These are phyloP conservation scores for Coccomyxa sp. DNA, from an alignment of 139 green algal genomes.

Conservation along the genomic window DNA sequence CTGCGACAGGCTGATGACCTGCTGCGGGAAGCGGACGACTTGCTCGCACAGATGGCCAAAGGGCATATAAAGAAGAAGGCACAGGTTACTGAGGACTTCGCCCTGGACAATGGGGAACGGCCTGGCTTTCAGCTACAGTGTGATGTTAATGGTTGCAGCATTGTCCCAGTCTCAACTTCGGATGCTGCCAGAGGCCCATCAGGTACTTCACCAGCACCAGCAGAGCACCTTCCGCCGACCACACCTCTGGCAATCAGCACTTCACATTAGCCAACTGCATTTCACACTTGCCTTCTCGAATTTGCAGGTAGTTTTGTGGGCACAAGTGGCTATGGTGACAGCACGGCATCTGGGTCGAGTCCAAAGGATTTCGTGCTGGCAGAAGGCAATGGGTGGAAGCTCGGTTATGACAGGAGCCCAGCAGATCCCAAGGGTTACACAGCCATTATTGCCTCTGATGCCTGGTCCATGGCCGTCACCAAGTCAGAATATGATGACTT, in stretches of 20 bases:
- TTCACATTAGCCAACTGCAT: too few species aligned
- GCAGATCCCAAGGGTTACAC: conserved; percentile 8
- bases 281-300: background rate
- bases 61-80: background rate
- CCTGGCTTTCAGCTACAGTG: conserved; percentile 14
- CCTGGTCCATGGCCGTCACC: conserved; percentile 21
- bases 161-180: conserved; percentile 17
- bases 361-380: background rate
- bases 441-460: conserved; percentile 15
- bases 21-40: conserved; percentile 9
- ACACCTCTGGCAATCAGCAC: background rate
- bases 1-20: conserved; percentile 3
- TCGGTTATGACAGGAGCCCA: conserved; percentile 19
- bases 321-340: background rate
- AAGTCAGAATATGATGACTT: conserved; percentile 29
- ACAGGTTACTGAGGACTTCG: background rate
- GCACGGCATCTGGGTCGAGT: background rate
- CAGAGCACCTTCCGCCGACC: too few species aligned
- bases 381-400: conserved; percentile 24
- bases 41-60: conserved; percentile 15
- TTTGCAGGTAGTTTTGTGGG: background rate
- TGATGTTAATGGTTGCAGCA: conserved; percentile 33
- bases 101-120: background rate
- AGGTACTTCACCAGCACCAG: background rate
- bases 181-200: background rate